Conservation (phyloP, 805 yeast species). For the Wickerhamia fluorescens region DNA sequence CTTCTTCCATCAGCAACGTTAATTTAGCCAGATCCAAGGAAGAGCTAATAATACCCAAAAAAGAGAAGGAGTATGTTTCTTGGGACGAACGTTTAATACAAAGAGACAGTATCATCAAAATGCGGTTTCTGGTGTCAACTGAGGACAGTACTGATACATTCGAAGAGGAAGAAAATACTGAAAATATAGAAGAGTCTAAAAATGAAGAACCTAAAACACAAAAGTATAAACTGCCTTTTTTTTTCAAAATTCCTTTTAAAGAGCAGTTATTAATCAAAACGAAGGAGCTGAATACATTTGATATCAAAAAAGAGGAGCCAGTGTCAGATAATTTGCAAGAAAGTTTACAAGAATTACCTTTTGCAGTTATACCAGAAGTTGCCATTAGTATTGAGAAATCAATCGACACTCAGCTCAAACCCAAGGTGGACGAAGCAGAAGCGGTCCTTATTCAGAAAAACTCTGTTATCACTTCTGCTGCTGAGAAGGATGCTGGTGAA, state of each 20-base stretch:
- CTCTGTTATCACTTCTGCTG: too few relatives aligned
- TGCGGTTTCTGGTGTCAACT: constrained; percentile 14
- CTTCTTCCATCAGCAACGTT: constrained; percentile 31
- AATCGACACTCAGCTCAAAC: constrained; percentile 17
- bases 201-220: constrained; percentile 3
- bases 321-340: constrained; percentile 6
- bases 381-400: constrained; percentile 14
- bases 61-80: constrained; percentile 25
- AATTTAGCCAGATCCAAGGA: constrained; percentile 32
- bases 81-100: constrained; percentile 28
- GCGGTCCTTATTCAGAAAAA: constrained; percentile 5
- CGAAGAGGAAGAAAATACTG: constrained; percentile 6
- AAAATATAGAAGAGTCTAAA: constrained; percentile 5
- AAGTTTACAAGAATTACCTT: constrained; percentile 7
- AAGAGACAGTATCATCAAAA: constrained; percentile 21
- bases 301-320: constrained; percentile 8
- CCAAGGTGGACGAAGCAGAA: constrained; percentile 13
- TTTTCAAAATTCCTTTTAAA: constrained; percentile 19
- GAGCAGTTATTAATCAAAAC: constrained; percentile 14
- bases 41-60: constrained; percentile 27
- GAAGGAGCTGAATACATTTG: background rate
- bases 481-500: background rate
- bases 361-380: constrained; percentile 21
- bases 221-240: constrained; percentile 3
- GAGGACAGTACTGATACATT: constrained; percentile 4